Evolutionary conservation across 2,329 filamentous ascomycete genomes (phyloP), one percentile per base, ranked within the genome.

Genomic region (Coniosporium tulheliwenetii): DNA sequence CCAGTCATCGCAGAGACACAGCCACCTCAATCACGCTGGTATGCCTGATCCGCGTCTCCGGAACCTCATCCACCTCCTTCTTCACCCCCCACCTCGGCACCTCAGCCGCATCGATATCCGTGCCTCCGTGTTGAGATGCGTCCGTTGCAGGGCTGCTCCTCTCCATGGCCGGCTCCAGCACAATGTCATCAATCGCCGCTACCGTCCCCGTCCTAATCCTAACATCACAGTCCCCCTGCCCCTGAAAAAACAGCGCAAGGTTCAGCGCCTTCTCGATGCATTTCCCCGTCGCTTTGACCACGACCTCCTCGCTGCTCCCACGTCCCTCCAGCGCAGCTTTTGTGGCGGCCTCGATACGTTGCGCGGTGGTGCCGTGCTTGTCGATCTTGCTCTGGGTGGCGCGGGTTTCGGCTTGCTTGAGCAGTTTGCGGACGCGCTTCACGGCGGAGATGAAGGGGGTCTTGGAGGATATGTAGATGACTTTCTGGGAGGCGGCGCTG

Each of bases 371-470:
- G 12, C 32, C 32, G 14, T 35, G 12, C 32, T 35, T 15, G 32
- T 35, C 56, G 5, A 57, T 52, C 3, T 53, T 54, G 2, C 58
- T 56, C 46, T 67, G 64, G 2, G 63, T 62, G 0, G 63, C 61
- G 16, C 72, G 66, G 40, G 71, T 70, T 2, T 71, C 63, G 3
- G 71, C 67, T 32, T 70, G 65, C 36, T 72, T 64, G 3, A 86
- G 73, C 1, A 77, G 69, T 44, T 75, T 75, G 44, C 75, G 72
- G 10, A 78, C 71, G 39, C 80, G 77, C 50, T 75, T 76, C 10
- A 83, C 69, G 4, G 74, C 66, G 9, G 79, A 73, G 58, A 84
- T 73, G 63, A 84, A 82, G 5, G 78, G 76, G 0, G 79, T 77
- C 32, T 65, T 65, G 34, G 71, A 60, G 32, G 74, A 76, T 43